Evolutionary conservation across 2,329 filamentous ascomycete genomes (phyloP), one percentile per base, ranked within the genome.

Genomic region (Macroventuria anomochaeta): DNA sequence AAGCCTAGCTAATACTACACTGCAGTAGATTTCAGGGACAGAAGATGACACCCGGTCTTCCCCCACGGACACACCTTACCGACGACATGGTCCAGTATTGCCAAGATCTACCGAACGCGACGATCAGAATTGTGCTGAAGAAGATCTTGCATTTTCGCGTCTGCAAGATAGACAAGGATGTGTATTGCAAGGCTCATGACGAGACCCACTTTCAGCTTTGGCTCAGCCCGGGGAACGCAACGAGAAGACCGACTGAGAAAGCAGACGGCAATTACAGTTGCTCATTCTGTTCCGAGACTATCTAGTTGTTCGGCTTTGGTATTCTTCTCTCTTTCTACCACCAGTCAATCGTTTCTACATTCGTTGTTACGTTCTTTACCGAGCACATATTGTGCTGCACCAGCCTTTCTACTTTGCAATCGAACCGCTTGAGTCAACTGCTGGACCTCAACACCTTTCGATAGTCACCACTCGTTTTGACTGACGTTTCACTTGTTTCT

Each of bases 401-500:
- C 34, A 39, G 34, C 34, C 39, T 51, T 15, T n/a, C 26, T 34
- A 36, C 21, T 40, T 29, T 15, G 29, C 21, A 21, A 18, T 34
- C 15, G 15, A 34, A 32, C 13, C 7, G 23, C 23, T 33, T 15
- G 13, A 29, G 7, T 33, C 39, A n/a, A 28, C 33, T 20, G 34
- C 33, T 33, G 28, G 18, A 34, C 10, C 5, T 41, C 25, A 17
- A 23, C 32, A 34, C 28, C 41, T 37, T 32, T 49, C 52, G 37
- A 59, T 36, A 61, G 56, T 58, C 63, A 64, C 54, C 64, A 61
- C 53, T 70, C 67, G 47, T 59, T 66, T 54, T 60, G 55, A 53
- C 58, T 61, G 48, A 39, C 42, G 18, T 28, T 58, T 38, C 43
- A 46, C 41, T 43, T 33, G 15, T 6, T 36, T n/a, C 15, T 26